Percentiles rank a stretch among this genome's conserved stretches.
These are phyloP conservation scores for Camillea tinctor DNA, from an alignment of 2,329 filamentous ascomycete species.

Conservation along the genomic window DNA sequence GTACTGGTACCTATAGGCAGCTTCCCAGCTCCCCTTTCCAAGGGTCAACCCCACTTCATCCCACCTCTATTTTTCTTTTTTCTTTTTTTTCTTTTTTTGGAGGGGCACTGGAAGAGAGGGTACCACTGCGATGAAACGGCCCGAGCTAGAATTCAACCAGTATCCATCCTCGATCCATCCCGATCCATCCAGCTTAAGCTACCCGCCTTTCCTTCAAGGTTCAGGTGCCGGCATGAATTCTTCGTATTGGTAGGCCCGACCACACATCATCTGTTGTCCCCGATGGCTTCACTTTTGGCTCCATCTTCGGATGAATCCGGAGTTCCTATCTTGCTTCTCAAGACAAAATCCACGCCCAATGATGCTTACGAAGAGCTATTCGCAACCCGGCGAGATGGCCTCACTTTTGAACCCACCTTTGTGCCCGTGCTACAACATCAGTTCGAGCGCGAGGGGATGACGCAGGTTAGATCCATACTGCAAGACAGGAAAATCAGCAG, in stretches of 20 bases:
- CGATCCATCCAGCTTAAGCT: too few relatives aligned
- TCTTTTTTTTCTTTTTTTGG: too few relatives aligned
- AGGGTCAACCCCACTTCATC: too few relatives aligned
- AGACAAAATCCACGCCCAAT: slow-evolving; percentile 69
- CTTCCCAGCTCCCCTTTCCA: too few relatives aligned
- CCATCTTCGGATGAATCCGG: slow-evolving; percentile 11
- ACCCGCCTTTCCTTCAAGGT: too few relatives aligned
- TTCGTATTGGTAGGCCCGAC: slow-evolving; percentile 4
- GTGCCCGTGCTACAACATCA: slow-evolving; percentile 75
- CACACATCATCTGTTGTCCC: slow-evolving; percentile 6
- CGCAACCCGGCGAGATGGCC: slow-evolving; percentile 39
- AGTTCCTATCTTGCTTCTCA: slow-evolving; percentile 68
- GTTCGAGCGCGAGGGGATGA: slow-evolving; percentile 60
- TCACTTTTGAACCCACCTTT: slow-evolving; percentile 62
- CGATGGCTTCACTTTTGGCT: slow-evolving; percentile 16
- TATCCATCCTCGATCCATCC: too few relatives aligned
- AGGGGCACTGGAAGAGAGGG: too few relatives aligned
- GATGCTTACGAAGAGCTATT: slow-evolving; percentile 75
- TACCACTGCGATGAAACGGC: too few relatives aligned
- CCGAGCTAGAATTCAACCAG: too few relatives aligned
- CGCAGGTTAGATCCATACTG: slow-evolving; percentile 52
- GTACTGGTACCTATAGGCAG: too few relatives aligned
- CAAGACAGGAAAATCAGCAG: slow-evolving; percentile 40
- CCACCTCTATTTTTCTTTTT: too few relatives aligned
- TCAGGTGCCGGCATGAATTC: background rate